A percentile compares a stretch with the other conserved stretches of the same genome.
These are phyloP conservation scores for Prinsepia uniflora DNA, from an alignment of 306 rosid genomes.

Conservation along the genomic window DNA sequence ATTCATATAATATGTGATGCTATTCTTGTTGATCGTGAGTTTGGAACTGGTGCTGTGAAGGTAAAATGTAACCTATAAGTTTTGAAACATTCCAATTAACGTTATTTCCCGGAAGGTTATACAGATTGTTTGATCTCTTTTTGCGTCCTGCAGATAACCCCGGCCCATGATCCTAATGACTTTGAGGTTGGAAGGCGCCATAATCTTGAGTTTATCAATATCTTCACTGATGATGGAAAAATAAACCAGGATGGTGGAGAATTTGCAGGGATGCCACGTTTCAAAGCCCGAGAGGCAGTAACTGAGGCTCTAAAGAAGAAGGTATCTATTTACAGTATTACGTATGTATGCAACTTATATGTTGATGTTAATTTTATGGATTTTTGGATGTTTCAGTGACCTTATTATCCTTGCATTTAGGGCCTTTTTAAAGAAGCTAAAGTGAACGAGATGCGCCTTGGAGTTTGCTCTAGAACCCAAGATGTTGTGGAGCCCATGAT, in stretches of 20 bases:
- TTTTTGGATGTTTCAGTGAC: conserved; percentile 13
- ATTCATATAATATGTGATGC: conserved; percentile 81
- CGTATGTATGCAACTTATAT: background rate
- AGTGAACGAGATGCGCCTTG: conserved; percentile 92
- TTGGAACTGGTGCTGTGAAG: conserved; percentile 99
- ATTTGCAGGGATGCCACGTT: conserved; percentile 82
- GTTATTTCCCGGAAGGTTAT: conserved; percentile 6
- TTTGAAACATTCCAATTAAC: background rate
- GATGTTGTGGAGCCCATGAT: conserved; percentile 94
- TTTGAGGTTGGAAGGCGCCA: conserved; percentile 90
- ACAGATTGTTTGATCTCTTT: conserved; percentile 17
- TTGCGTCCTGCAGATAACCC: conserved; percentile 72
- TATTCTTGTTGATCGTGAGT: conserved; percentile 82
- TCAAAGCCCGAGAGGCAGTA: conserved; percentile 72
- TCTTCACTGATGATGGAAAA: conserved; percentile 85
- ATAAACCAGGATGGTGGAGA: conserved; percentile 89
- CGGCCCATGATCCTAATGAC: conserved; percentile 98
- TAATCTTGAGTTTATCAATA: conserved; percentile 69
- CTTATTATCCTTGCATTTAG: conserved; percentile 37
- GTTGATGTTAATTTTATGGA: background rate
- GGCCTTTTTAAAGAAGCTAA: conserved; percentile 81
- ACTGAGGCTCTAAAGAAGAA: conserved; percentile 66
- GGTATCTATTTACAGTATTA: conserved; percentile 46
- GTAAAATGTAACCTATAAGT: conserved; percentile 35
- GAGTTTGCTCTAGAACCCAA: conserved; percentile 84